Conservation (phyloP, 2,329 filamentous ascomycete species). For the Myotisia sp. region DNA sequence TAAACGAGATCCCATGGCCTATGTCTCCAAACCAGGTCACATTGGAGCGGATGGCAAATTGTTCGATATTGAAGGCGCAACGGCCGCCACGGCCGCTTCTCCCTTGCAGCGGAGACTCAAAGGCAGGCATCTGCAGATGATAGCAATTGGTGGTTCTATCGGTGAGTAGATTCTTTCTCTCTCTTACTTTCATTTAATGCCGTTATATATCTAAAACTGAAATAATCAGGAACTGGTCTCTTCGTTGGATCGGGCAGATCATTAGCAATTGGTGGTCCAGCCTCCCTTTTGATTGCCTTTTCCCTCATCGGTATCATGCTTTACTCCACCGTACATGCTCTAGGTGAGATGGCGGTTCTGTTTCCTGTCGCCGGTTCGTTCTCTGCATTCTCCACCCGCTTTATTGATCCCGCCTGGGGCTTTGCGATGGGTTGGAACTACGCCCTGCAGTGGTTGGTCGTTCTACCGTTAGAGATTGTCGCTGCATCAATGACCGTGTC, state of each 20-base stretch:
- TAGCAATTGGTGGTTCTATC: constrained; percentile 46
- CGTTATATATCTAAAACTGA: neutral
- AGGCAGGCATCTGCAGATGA: constrained; percentile 44
- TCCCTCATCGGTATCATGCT: constrained; percentile 42
- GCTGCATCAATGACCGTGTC: constrained; percentile 49
- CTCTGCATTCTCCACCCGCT: constrained; percentile 29
- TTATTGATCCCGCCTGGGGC: constrained; percentile 36
- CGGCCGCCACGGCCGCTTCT: constrained; percentile 17
- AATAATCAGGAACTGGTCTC: constrained; percentile 26
- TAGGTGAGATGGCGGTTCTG: constrained; percentile 37
- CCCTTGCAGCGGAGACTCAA: constrained; percentile 26
- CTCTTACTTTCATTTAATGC: neutral
- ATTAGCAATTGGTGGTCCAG: constrained; percentile 28
- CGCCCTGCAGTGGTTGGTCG: constrained; percentile 55
- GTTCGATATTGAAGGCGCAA: constrained; percentile 19
- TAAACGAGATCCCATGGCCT: constrained; percentile 19
- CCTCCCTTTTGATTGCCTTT: constrained; percentile 32
- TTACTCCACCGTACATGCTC: constrained; percentile 47
- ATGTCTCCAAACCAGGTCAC: constrained; percentile 12
- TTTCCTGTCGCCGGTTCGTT: constrained; percentile 37
- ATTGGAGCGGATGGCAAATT: constrained; percentile 8
- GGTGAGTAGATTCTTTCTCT: constrained; percentile 16
- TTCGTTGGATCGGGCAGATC: constrained; percentile 29
- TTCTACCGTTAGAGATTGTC: constrained; percentile 58
- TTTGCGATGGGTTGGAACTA: constrained; percentile 39